Evolutionary conservation across 2,329 filamentous ascomycete genomes (phyloP).

Genomic region (Fusarium musae): DNA sequence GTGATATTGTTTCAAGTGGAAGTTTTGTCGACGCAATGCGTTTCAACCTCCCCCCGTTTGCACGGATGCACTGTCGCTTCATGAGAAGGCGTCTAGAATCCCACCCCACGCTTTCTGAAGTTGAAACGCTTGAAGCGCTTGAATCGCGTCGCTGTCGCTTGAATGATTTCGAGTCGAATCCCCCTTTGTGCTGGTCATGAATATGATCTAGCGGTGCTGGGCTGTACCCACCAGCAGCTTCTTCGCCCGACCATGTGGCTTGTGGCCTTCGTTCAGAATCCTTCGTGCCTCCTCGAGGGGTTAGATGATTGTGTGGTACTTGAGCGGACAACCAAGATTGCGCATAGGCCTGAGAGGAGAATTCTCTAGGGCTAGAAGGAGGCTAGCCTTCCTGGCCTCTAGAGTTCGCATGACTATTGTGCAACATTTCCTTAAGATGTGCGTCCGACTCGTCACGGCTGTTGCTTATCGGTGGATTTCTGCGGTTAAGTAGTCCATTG

Average conservation of each 20-base stretch:
- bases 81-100: constrained; percentile 39
- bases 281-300: not conserved
- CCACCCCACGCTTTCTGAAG: not conserved
- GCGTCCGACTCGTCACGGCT: constrained; percentile 23
- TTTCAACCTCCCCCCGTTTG: constrained; percentile 31
- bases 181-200: not conserved
- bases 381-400: constrained; percentile 39
- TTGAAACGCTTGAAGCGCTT: constrained; percentile 7
- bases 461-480: constrained; percentile 9
- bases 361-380: constrained; percentile 14
- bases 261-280: constrained; percentile 7
- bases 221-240: not conserved
- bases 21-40: constrained; percentile 38
- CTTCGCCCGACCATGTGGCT: not conserved
- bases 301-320: not conserved
- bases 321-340: constrained; percentile 3
- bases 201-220: not conserved
- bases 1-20: constrained; percentile 44
- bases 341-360: not conserved
- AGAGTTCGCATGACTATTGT: constrained; percentile 14
- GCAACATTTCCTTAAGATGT: constrained; percentile 22
- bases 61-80: constrained; percentile 27
- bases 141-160: constrained; percentile 20
- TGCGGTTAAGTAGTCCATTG: constrained; percentile 12
- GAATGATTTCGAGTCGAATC: not conserved